Evolutionary conservation across 371 early-diverging fungal genomes (phyloP).

Genomic region (Actinomortierella wolfii): DNA sequence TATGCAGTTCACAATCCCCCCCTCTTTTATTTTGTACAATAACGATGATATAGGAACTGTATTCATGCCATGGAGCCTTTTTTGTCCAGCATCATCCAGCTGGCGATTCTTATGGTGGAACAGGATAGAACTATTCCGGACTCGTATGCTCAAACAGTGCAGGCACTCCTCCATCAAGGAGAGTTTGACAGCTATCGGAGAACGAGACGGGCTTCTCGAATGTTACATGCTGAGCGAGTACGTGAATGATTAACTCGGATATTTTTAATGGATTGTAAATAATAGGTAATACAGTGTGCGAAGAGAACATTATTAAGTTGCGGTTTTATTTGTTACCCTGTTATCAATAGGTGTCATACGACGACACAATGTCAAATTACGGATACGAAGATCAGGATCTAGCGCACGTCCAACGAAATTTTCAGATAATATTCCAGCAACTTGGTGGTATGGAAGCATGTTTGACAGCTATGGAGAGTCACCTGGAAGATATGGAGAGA

Average conservation of each 20-base stretch:
- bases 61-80: conserved; percentile 10
- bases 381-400: conserved; percentile 23
- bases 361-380: too few relatives aligned
- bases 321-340: too few relatives aligned
- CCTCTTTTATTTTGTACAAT: neutral
- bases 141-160: conserved; percentile 16
- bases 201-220: conserved; percentile 33
- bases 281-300: too few relatives aligned
- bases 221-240: conserved; percentile 26
- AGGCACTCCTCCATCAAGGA: conserved; percentile 25
- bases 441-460: conserved; percentile 26
- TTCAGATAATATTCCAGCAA: conserved; percentile 14
- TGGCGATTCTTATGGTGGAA: conserved; percentile 19
- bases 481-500: conserved; percentile 7
- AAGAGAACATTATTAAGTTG: too few relatives aligned
- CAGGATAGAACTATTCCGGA: conserved; percentile 25
- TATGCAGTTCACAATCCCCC: too few relatives aligned
- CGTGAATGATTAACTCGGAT: too few relatives aligned
- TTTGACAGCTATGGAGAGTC: conserved; percentile 24
- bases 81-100: conserved; percentile 7
- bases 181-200: conserved; percentile 32
- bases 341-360: too few relatives aligned
- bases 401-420: conserved; percentile 29
- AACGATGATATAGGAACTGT: neutral
- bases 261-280: too few relatives aligned